Conservation (phyloP, 495 filamentous ascomycete species). For the Penicillium robsamsonii region DNA sequence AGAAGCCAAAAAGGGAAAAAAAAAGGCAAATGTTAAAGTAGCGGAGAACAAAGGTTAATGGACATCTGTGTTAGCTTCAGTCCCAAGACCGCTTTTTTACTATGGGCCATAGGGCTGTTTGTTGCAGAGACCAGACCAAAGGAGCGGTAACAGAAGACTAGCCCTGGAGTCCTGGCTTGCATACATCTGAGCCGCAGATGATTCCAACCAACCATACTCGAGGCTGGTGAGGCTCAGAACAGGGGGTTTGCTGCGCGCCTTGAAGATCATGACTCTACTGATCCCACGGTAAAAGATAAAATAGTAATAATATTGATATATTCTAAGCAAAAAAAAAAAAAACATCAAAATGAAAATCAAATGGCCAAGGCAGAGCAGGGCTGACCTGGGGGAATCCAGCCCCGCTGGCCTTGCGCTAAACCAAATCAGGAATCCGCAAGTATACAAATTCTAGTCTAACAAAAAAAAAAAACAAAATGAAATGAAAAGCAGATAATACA, state of each 20-base stretch:
- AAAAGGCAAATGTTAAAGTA: not conserved
- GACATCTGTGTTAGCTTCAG: not conserved
- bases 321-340: not conserved
- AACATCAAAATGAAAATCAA: constrained; percentile 1
- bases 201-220: constrained; percentile 2
- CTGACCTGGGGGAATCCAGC: not conserved
- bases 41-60: not conserved
- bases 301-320: not conserved
- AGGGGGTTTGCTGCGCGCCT: constrained; percentile 10
- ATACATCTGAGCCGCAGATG: constrained; percentile 5
- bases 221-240: constrained; percentile 14
- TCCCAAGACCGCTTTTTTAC: constrained; percentile 8
- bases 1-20: not conserved
- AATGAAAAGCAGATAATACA: constrained; percentile 7
- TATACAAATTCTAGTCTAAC: constrained; percentile 11
- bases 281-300: constrained; percentile 3
- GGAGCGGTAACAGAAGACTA: constrained; percentile 11
- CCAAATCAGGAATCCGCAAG: constrained; percentile 9
- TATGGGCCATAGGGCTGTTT: constrained; percentile 13
- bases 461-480: not conserved
- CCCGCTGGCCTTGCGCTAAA: constrained; percentile 3
- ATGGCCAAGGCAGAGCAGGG: constrained; percentile 4
- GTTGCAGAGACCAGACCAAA: constrained; percentile 6
- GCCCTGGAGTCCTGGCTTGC: constrained; percentile 1
- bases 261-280: constrained; percentile 16